Percentiles rank a stretch among this genome's conserved stretches.
Conservation (phyloP, 768 basidiomycete genomes). For the Agaricus blazei region DNA sequence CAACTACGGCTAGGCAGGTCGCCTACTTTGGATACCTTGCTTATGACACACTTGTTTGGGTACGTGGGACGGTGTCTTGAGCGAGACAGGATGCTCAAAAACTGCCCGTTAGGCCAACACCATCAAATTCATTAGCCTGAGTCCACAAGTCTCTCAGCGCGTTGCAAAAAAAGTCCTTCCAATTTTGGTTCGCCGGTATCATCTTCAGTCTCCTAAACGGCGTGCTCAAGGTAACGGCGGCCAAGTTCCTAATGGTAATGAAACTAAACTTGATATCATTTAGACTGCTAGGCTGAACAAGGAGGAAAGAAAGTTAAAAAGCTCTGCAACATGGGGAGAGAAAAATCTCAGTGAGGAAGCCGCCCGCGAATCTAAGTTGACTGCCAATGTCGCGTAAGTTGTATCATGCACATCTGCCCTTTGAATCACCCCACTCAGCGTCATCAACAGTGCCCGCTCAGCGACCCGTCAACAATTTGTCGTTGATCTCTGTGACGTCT, state of each 20-base stretch:
- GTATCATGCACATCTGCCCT: neutral
- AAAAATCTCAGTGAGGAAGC: conserved; percentile 66
- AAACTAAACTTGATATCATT: neutral
- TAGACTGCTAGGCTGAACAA: conserved; percentile 59
- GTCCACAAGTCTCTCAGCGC: conserved; percentile 54
- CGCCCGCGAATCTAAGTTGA: conserved; percentile 60
- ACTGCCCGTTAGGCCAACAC: conserved; percentile 47
- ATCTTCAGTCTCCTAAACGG: conserved; percentile 71
- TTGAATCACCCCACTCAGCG: conserved; percentile 1
- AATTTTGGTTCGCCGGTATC: conserved; percentile 88
- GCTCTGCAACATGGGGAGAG: conserved; percentile 45
- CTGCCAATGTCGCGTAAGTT: conserved; percentile 48
- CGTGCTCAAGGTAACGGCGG: conserved; percentile 51
- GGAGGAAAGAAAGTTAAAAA: conserved; percentile 50
- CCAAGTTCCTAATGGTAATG: neutral
- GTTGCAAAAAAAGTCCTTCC: conserved; percentile 65
- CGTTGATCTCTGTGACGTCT: conserved; percentile 82
- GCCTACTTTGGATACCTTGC: conserved; percentile 85
- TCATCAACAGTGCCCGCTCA: conserved; percentile 46
- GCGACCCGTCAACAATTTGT: conserved; percentile 74
- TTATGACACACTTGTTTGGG: conserved; percentile 85
- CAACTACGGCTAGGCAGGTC: conserved; percentile 78
- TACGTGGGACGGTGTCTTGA: conserved; percentile 27
- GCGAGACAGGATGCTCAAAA: neutral
- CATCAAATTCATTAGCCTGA: conserved; percentile 58